Percentiles rank a stretch among this genome's conserved stretches.
phyloP scores from a whole-genome alignment of 1,284 basidiomycete species.

The Xanthoconium separans region DNA sequence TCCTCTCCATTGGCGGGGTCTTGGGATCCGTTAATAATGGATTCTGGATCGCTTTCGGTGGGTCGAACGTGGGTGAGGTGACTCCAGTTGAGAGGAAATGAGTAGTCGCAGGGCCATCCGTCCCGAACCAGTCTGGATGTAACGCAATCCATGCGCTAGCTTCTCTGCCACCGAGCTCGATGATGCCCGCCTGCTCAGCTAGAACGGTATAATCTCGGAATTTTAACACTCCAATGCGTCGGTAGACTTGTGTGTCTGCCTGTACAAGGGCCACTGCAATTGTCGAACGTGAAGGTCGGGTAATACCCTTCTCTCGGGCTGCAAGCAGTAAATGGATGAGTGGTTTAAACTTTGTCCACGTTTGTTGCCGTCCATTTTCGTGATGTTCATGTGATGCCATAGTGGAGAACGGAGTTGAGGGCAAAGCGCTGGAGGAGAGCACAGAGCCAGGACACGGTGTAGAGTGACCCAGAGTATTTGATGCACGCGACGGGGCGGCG shows the following conservation, averaged over 20 bases:
- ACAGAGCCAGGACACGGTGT: conserved; percentile 1
- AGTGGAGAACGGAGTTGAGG: conserved; percentile 8
- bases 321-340: conserved; percentile 31
- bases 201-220: conserved; percentile 47
- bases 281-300: conserved; percentile 38
- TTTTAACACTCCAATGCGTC: conserved; percentile 39
- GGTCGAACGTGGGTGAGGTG: conserved; percentile 16
- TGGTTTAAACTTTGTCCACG: conserved; percentile 20
- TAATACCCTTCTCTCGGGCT: conserved; percentile 29
- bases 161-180: conserved; percentile 46
- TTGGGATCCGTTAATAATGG: conserved; percentile 9
- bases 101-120: not conserved
- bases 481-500: conserved; percentile 3
- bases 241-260: conserved; percentile 38
- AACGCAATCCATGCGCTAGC: conserved; percentile 49
- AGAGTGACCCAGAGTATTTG: conserved; percentile 5
- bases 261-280: conserved; percentile 40
- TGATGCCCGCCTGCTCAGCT: conserved; percentile 45
- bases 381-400: conserved; percentile 3
- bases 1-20: conserved; percentile 5
- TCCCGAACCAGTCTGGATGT: conserved; percentile 32
- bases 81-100: conserved; percentile 1
- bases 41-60: conserved; percentile 4
- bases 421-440: conserved; percentile 1
- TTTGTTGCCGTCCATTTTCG: conserved; percentile 6